Evolutionary conservation across 2,329 filamentous ascomycete species (phyloP), one percentile per base, ranked within the genome.

Genomic region (Colletotrichum sansevieriae): DNA sequence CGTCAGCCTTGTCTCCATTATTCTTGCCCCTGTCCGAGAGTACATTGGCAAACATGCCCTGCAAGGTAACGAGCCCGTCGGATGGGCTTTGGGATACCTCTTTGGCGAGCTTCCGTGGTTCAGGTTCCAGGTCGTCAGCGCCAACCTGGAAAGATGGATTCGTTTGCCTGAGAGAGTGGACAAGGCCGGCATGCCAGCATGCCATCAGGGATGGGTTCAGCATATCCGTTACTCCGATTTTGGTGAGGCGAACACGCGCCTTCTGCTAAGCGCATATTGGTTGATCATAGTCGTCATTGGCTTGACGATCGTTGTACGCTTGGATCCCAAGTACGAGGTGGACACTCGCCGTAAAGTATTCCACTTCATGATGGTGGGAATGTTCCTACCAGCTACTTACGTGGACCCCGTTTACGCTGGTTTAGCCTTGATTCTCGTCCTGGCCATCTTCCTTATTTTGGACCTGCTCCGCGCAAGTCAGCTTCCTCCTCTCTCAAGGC

Each of bases 271-370:
- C 63, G 87, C 79, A 3, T 97, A 97, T 83, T 98, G 91, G 84
- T 72, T 90, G 1, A 73, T 80, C 4, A 88, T 97, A 63, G 86
- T 98, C 15, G 77, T 87, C 15, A 76, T 89, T 1, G 96, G 95
- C 1, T 85, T 98, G 41, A 81, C 89, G 10, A 84, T 92, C 4
- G 93, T 98, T 8, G 88, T 96, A 60, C 88, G 86, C 47, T 86
- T 97, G 43, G 92, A 91, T 46, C 84, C 89, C 3, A 83, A 93
- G 57, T 95, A 92, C 72, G 95, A 98, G 80, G 95, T 99, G 54
- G 96, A 99, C 80, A 99, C 96, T 1, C 89, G 96, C 57, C 90
- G 96, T 58, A 99, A 99, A 79, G 93, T 98, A 25, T 99, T 99
- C 78, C 96, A 99, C 79, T 97, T 97, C 73, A 97, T 95, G 87